These are phyloP conservation scores for Epichloe sp. DNA, from an alignment of 2,329 filamentous ascomycete species.

Conservation along the genomic window DNA sequence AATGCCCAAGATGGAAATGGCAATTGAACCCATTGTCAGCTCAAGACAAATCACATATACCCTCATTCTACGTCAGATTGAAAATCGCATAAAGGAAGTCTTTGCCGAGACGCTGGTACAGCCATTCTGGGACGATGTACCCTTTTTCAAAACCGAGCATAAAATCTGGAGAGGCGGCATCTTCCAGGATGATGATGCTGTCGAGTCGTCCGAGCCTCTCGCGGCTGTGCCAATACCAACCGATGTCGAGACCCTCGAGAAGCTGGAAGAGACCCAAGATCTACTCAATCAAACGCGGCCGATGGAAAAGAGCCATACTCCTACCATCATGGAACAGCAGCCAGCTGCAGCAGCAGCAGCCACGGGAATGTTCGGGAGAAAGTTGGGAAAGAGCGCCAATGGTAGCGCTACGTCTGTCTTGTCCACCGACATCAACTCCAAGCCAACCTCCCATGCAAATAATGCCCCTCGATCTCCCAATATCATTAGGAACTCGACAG, in stretches of 20 bases:
- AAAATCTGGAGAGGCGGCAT: constrained; percentile 79
- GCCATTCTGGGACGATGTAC: constrained; percentile 92
- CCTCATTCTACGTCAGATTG: constrained; percentile 82
- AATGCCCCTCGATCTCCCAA: constrained; percentile 22
- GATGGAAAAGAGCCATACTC: constrained; percentile 43
- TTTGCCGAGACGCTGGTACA: constrained; percentile 81
- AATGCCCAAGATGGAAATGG: constrained; percentile 88
- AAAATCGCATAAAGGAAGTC: constrained; percentile 88
- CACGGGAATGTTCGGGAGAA: constrained; percentile 38
- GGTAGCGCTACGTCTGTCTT: constrained; percentile 24
- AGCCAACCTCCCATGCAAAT: constrained; percentile 20
- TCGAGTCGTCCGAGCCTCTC: constrained; percentile 16
- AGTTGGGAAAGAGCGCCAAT: constrained; percentile 24
- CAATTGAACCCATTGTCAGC: constrained; percentile 92
- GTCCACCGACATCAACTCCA: constrained; percentile 36
- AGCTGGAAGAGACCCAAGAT: constrained; percentile 29
- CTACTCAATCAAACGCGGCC: constrained; percentile 27
- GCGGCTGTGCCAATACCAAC: constrained; percentile 24
- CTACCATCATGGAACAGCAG: constrained; percentile 29
- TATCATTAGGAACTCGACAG: constrained; percentile 34
- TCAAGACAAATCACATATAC: constrained; percentile 91
- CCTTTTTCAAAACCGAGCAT: constrained; percentile 70
- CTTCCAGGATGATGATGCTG: constrained; percentile 45
- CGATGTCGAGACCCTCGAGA: constrained; percentile 37
- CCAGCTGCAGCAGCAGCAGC: constrained; percentile 8